phyloP scores from a whole-genome alignment of 208 protist species.

The Trypanosoma theileri region DNA sequence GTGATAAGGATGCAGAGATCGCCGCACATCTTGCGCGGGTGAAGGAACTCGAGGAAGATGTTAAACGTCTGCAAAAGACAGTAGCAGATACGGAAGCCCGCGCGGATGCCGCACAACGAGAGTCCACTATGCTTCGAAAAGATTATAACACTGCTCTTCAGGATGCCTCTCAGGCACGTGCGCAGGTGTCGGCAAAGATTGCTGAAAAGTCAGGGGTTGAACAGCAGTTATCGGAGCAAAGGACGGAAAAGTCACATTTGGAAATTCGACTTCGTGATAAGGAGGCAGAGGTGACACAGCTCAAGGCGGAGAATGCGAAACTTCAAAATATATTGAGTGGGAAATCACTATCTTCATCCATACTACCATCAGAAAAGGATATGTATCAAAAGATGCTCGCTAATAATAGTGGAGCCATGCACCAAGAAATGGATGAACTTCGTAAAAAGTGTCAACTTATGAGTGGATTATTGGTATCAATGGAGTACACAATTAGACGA shows the following conservation, averaged over 20 bases:
- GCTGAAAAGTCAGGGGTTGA: conserved; percentile 45
- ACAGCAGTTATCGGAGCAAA: conserved; percentile 47
- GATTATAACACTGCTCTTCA: conserved; percentile 42
- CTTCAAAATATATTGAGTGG: conserved; percentile 40
- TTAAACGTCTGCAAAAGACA: conserved; percentile 48
- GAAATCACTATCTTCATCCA: conserved; percentile 18
- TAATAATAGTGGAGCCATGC: conserved; percentile 21
- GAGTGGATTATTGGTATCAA: conserved; percentile 56
- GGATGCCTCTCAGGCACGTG: conserved; percentile 45
- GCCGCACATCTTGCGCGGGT: conserved; percentile 25
- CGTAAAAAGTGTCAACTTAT: conserved; percentile 43
- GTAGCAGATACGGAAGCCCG: conserved; percentile 46
- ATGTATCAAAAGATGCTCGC: conserved; percentile 33
- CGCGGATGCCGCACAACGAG: conserved; percentile 33
- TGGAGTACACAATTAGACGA: conserved; percentile 80
- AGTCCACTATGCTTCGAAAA: conserved; percentile 41
- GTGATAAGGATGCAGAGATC: conserved; percentile 50
- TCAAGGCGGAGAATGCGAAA: conserved; percentile 61
- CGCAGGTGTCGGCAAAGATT: conserved; percentile 38
- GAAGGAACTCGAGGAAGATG: conserved; percentile 50
- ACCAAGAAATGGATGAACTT: conserved; percentile 45
- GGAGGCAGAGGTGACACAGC: conserved; percentile 36
- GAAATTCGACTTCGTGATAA: conserved; percentile 68
- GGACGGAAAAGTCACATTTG: conserved; percentile 45
- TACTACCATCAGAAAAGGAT: conserved; percentile 21